A percentile compares a stretch with the other conserved stretches of the same genome.
phyloP scores from a whole-genome alignment of 495 filamentous ascomycete genomes.

The Hyaloscypha variabilis region DNA sequence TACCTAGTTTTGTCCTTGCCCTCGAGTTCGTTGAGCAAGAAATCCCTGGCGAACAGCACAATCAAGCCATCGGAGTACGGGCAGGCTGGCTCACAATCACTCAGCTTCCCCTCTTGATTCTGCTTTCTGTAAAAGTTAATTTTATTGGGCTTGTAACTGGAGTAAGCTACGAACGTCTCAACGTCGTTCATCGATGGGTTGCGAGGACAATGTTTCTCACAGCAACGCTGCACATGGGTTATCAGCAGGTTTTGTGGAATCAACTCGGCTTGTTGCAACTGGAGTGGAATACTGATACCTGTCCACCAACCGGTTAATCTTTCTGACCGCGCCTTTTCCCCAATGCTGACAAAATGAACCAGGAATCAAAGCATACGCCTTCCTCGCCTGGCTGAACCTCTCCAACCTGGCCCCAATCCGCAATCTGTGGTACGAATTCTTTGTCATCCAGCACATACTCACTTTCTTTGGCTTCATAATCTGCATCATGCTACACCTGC shows the following conservation, averaged over 20 bases:
- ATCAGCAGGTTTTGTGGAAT: constrained; percentile 70
- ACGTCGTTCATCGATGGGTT: constrained; percentile 83
- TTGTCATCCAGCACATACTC: constrained; percentile 77
- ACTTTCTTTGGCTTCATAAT: constrained; percentile 66
- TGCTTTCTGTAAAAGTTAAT: constrained; percentile 76
- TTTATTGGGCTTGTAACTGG: constrained; percentile 69
- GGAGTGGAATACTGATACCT: constrained; percentile 19
- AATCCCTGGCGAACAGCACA: constrained; percentile 1
- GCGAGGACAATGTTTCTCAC: constrained; percentile 74
- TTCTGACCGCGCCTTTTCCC: constrained; percentile 38
- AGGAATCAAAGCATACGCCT: constrained; percentile 72
- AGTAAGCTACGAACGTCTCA: constrained; percentile 71
- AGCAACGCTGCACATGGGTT: constrained; percentile 71
- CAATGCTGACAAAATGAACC: constrained; percentile 30
- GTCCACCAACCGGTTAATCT: constrained; percentile 61
- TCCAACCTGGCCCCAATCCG: constrained; percentile 70
- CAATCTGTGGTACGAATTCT: constrained; percentile 73
- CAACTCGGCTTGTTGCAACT: constrained; percentile 58
- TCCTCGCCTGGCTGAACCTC: constrained; percentile 73
- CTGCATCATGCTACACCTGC: constrained; percentile 66
- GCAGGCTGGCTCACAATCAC: constrained; percentile 73
- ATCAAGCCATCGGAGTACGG: constrained; percentile 43
- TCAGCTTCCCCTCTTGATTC: constrained; percentile 76
- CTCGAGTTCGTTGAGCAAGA: constrained; percentile 9
- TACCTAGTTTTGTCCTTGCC: constrained; percentile 17